These are phyloP conservation scores for Penicillium sp. DNA, from an alignment of 2,329 filamentous ascomycete genomes.

Conservation along the genomic window DNA sequence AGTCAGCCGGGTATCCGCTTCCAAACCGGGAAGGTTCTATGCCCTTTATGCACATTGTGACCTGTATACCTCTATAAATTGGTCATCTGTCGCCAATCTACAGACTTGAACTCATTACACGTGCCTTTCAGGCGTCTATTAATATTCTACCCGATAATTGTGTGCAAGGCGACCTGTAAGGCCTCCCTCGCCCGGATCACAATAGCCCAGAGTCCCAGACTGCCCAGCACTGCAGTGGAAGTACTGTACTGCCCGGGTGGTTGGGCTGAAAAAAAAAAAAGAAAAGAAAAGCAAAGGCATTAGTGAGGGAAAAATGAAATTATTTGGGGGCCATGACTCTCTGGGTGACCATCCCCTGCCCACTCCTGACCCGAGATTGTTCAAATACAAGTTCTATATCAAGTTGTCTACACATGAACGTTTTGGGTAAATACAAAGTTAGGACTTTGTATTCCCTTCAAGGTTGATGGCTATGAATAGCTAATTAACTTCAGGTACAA, in stretches of 20 bases:
- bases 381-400: too few relatives aligned
- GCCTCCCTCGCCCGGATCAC: not conserved
- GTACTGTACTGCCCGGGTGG: not conserved
- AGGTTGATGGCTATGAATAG: not conserved
- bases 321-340: not conserved
- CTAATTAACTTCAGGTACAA: not conserved
- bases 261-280: constrained; percentile 1
- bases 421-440: not conserved
- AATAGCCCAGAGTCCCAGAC: not conserved
- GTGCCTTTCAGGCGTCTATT: not conserved
- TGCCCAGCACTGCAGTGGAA: not conserved
- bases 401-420: not conserved
- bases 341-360: not conserved
- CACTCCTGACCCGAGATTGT: not conserved
- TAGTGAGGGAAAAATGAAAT: not conserved
- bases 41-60: not conserved
- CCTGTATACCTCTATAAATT: not conserved
- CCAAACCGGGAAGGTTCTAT: not conserved
- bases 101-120: not conserved
- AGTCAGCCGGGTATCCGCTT: constrained; percentile 13
- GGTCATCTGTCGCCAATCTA: not conserved
- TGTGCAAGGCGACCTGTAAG: not conserved
- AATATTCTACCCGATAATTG: not conserved
- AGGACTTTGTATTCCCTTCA: not conserved
- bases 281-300: not conserved